Evolutionary conservation across 805 yeast genomes (phyloP), one percentile per base, ranked within the genome.

Genomic region (Metschnikowia arizonensis): DNA sequence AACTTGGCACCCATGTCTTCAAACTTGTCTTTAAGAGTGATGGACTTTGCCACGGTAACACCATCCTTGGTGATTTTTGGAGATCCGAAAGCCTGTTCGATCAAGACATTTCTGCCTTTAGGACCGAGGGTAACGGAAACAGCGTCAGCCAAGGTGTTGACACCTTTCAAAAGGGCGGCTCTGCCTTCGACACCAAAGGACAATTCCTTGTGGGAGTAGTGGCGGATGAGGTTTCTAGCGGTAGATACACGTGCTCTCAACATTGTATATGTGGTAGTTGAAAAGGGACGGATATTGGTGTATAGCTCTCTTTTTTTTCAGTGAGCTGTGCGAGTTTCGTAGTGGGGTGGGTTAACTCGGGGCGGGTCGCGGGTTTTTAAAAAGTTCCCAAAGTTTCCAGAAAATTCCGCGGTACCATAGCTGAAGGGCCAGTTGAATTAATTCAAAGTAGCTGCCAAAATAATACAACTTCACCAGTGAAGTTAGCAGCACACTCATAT

Each of bases 21-120:
- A 61, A 90, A 91, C 69, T 84, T 88, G 75, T 93, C 95, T 65
- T 84, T 73, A 56, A 93, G 74, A 33, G 80, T 78, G 59, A 91
- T 81, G 45, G 95, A 82, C 62, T 78, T 81, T 50, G 99, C 99
- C 49, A 91, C 97, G 38, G 98, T 88, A 42, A 89, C 97, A 79
- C 99, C 99, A 67, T 91, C 99, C 75, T 91, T 91, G 70, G 99
- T 91, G 77, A 91, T 91, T 76, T 91, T 91, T 59, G 99, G 99
- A 43, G 96, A 80, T 55, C 97, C 97, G 57, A 88, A 93, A 52
- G 88, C 85, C 74, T 93, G 99, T 74, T 91, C 98, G 64, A 93
- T 90, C 58, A 91, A 78, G 31, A 89, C 99, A 61, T 89, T 91
- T 71, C 99, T 84, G 62, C 99, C 99, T 69, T 90, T 90, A 60